phyloP scores from a whole-genome alignment of 2,329 filamentous ascomycete species.

The Daldinia sp. region DNA sequence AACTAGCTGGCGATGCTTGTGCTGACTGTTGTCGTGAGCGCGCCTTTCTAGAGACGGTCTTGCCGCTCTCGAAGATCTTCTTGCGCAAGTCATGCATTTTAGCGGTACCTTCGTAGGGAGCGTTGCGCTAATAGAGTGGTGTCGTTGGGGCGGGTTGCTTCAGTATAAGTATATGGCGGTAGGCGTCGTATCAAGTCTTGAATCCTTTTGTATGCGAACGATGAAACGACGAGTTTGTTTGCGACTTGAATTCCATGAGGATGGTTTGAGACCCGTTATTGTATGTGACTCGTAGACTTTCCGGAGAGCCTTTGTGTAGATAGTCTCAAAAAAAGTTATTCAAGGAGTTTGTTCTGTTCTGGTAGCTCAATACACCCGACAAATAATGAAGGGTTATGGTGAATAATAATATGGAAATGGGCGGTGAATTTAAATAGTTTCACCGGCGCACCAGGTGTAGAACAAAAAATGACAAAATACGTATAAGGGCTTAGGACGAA shows the following conservation, averaged over 20 bases:
- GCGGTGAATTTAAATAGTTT: constrained; percentile 34
- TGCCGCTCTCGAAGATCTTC: constrained; percentile 77
- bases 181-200: constrained; percentile 46
- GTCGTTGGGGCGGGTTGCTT: constrained; percentile 8
- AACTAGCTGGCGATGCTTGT: constrained; percentile 68
- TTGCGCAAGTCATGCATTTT: constrained; percentile 74
- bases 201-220: constrained; percentile 46
- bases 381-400: constrained; percentile 25
- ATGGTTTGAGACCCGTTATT: constrained; percentile 29
- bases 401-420: constrained; percentile 8
- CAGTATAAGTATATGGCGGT: neutral
- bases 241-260: constrained; percentile 50
- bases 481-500: constrained; percentile 14
- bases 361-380: neutral
- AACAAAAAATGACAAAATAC: constrained; percentile 18
- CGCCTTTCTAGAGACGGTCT: constrained; percentile 78
- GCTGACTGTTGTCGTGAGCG: constrained; percentile 67
- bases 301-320: constrained; percentile 21
- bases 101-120: constrained; percentile 11
- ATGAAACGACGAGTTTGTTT: constrained; percentile 39
- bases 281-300: neutral
- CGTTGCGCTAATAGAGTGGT: constrained; percentile 2
- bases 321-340: neutral
- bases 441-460: constrained; percentile 30
- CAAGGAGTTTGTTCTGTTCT: neutral